Base-by-base conservation (phyloP, 257 asterid genomes). In the Solanum etuberosum region DNA sequence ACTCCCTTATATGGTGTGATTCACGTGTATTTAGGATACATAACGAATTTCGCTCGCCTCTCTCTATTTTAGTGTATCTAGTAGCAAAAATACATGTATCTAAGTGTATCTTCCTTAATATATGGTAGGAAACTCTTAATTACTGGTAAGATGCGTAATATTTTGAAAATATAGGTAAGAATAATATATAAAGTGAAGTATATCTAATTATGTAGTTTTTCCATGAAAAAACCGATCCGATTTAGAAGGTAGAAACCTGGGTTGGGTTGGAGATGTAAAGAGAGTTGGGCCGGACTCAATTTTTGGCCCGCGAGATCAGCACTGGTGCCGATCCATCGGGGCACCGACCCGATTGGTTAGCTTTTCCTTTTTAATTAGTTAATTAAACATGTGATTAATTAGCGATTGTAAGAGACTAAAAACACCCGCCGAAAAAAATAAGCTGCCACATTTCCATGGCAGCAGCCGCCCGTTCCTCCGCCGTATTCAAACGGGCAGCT, bases 401-500 rank as follows among this genome's bases (percentile, higher is more conserved):
- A 81, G 70, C 16, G 29, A 81, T 18, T 18, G 11, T 29, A 25
- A 81, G 12, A 20, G 12, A 10, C 21, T 18, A 5, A 51, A 81
- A 29, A 48, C 42, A 48, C 43, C 85, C 85, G 85, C 85, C 68
- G 68, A 29, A 81, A 48, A 20, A 81, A 11, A 48, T 6, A 48
- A 81, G 85, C 70, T 3, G 43, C 31, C 85, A 15, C 12, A 48
- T 25, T 48, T 31, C 43, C 42, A 81, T 81, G 84, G 84, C 67
- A 27, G 4, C 84, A 29, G 21, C 85, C 29, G 61, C 9, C 29
- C 54, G 71, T 61, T 21, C 68, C 48, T 9, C 46, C 73, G 32
- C 78, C 90, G 86, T 82, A 83, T 61, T 91, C 67, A 89, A 65
- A 70, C 73, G 29, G 63, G 83, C 83, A 82, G 63, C 88, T 78